Evolutionary conservation across 148 eudicot species (phyloP).

Genomic region (Dianthus caryophyllus): DNA sequence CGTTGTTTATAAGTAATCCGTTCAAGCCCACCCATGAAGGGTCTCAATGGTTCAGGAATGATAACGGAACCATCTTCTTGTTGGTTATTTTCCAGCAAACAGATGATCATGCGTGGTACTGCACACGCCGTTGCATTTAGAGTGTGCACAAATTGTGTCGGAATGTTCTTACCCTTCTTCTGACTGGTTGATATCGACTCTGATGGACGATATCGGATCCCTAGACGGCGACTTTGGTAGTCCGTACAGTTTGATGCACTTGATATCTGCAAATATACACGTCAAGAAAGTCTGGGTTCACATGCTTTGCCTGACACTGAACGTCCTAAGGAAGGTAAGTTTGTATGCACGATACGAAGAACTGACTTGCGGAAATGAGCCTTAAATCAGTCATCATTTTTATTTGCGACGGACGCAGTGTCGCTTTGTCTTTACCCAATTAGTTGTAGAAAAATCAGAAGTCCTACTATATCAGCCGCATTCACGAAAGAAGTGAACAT

Average conservation of each 20-base stretch:
- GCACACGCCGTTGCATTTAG: slow-evolving; percentile 95
- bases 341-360: too few relatives aligned
- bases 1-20: slow-evolving; percentile 42
- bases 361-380: too few relatives aligned
- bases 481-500: slow-evolving; percentile 7
- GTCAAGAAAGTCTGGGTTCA: background rate
- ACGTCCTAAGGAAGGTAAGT: background rate
- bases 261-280: slow-evolving; percentile 52
- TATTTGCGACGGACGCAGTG: too few relatives aligned
- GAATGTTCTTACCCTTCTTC: slow-evolving; percentile 54
- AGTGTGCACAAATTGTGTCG: slow-evolving; percentile 83
- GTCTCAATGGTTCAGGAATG: slow-evolving; percentile 70
- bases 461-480: background rate
- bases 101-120: slow-evolving; percentile 84
- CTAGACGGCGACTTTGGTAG: slow-evolving; percentile 81
- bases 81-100: slow-evolving; percentile 87
- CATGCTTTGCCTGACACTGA: background rate
- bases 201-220: slow-evolving; percentile 71
- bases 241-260: slow-evolving; percentile 97
- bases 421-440: background rate
- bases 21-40: slow-evolving; percentile 80
- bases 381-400: too few relatives aligned
- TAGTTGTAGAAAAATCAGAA: background rate
- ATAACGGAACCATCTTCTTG: slow-evolving; percentile 81
- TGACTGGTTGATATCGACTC: slow-evolving; percentile 34